Base-by-base conservation (phyloP, 2,329 filamentous ascomycete species). In the Fusarium anguioides region DNA sequence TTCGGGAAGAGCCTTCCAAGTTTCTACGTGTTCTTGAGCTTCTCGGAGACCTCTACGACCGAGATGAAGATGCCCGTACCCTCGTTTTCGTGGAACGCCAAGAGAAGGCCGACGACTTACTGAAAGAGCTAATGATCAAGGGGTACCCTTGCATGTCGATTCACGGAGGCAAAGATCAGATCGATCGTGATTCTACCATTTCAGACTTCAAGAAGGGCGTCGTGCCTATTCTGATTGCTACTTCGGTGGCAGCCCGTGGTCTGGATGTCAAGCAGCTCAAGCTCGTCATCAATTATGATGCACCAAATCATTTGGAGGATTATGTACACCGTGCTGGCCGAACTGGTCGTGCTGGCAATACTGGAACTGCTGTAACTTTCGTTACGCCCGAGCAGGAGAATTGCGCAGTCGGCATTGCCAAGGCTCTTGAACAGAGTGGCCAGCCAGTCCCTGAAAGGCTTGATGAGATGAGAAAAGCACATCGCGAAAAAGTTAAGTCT, bases 241-340 rank as follows among this genome's bases (percentile, higher is more conserved):
- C 96, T 0, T 97, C 95, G 12, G 93, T 99, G 59, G 96, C 96
- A 36, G 96, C 96, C 48, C 92, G 96, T 78, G 96, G 96, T 62
- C 83, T 99, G 37, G 96, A 99, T 77, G 95, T 99, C 41, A 97
- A 97, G 80, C 93, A 97, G 76, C 84, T 99, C 31, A 97, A 96
- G 78, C 86, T 98, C 29, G 96, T 99, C 52, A 90, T 99, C 80
- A 98, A 98, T 79, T 97, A 93, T 76, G 94, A 97, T 75, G 92
- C 91, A 1, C 95, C 94, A 1, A 97, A 97, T 73, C 94, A 98
- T 80, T 80, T 97, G 64, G 96, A 99, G 79, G 96, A 98, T 75
- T 98, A 98, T 74, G 95, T 98, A 37, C 96, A 97, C 77, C 91
- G 96, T 66, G 93, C 92, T 54, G 96, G 96, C 45, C 92, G 96